phyloP scores from a whole-genome alignment of 257 asterid species.

The Nyctanthes arbortristis region DNA sequence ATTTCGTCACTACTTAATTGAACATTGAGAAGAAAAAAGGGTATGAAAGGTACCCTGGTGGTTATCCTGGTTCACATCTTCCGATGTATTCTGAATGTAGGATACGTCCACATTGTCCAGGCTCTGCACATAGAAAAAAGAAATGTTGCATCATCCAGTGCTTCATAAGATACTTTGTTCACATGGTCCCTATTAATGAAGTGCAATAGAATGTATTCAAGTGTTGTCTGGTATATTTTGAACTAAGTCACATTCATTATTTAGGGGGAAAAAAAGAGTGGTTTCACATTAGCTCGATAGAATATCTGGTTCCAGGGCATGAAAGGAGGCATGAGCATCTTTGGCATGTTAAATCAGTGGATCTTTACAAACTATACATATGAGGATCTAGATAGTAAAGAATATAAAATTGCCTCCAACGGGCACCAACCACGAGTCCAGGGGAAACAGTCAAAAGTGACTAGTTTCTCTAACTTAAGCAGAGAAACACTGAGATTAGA shows the following conservation, averaged over 20 bases:
- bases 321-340: not conserved
- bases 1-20: not conserved
- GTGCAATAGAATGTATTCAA: slow-evolving; percentile 13
- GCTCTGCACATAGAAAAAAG: slow-evolving; percentile 44
- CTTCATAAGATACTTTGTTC: slow-evolving; percentile 1
- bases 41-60: slow-evolving; percentile 72
- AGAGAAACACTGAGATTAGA: not conserved
- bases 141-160: slow-evolving; percentile 16
- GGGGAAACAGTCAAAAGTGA: not conserved
- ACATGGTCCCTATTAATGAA: slow-evolving; percentile 11
- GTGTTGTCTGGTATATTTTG: slow-evolving; percentile 11
- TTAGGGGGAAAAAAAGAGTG: not conserved
- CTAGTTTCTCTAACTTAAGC: not conserved
- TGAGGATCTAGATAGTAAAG: not conserved
- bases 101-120: slow-evolving; percentile 68
- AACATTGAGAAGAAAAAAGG: slow-evolving; percentile 4
- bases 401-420: not conserved
- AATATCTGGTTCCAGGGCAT: slow-evolving; percentile 6
- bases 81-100: slow-evolving; percentile 36
- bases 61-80: slow-evolving; percentile 42
- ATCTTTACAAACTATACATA: not conserved
- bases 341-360: not conserved
- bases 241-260: not conserved
- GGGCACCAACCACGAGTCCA: not conserved
- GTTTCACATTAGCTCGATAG: slow-evolving; percentile 16